A percentile compares a stretch with the other conserved stretches of the same genome.
phyloP scores from a whole-genome alignment of 1,284 basidiomycete genomes.

The Boletus sp. region DNA sequence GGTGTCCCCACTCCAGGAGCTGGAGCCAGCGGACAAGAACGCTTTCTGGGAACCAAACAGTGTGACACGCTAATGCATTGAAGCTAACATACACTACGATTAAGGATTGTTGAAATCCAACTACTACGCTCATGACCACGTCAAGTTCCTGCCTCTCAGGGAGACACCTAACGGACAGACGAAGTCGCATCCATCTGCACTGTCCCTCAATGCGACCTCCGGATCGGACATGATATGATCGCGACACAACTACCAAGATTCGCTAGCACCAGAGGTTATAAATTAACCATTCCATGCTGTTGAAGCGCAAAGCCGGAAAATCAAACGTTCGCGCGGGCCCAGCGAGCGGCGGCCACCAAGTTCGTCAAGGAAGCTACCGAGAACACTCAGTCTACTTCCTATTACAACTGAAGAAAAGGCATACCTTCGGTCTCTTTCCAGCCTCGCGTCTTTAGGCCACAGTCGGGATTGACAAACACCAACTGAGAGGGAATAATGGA shows the following conservation, averaged over 20 bases:
- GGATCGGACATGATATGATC: slow-evolving; percentile 34
- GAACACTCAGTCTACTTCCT: slow-evolving; percentile 14
- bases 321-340: slow-evolving; percentile 85
- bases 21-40: too few species aligned
- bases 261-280: slow-evolving; percentile 35
- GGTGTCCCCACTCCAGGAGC: too few species aligned
- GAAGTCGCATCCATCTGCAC: slow-evolving; percentile 25
- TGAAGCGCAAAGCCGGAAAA: slow-evolving; percentile 74
- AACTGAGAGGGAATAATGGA: slow-evolving; percentile 78
- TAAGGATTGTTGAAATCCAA: slow-evolving; percentile 68
- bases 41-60: not conserved
- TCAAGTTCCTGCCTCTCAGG: slow-evolving; percentile 44
- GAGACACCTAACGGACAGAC: slow-evolving; percentile 46
- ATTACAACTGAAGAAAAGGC: slow-evolving; percentile 7
- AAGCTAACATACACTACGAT: slow-evolving; percentile 36
- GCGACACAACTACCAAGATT: slow-evolving; percentile 53
- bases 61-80: slow-evolving; percentile 19
- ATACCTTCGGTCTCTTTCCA: slow-evolving; percentile 92
- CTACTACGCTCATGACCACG: slow-evolving; percentile 45
- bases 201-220: slow-evolving; percentile 25
- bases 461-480: slow-evolving; percentile 94
- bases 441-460: slow-evolving; percentile 91
- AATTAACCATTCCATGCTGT: slow-evolving; percentile 69
- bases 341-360: slow-evolving; percentile 88
- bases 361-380: slow-evolving; percentile 73